These are phyloP conservation scores for Leonotis leonurus DNA, from an alignment of 257 asterid species.

Conservation along the genomic window DNA sequence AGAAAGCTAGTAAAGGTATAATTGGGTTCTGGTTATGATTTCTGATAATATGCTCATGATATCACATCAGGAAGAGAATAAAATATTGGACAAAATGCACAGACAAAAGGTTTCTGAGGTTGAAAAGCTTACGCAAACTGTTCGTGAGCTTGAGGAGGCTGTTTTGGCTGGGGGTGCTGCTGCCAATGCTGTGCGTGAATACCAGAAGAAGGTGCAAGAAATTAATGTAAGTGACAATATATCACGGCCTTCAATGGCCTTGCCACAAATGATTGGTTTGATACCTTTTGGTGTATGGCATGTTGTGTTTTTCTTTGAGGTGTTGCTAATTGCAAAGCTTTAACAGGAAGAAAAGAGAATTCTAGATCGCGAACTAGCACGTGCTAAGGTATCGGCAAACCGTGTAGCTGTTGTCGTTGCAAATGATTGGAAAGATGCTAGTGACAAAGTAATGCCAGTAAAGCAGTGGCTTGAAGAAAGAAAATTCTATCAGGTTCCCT, in stretches of 20 bases:
- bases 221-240: constrained; percentile 40
- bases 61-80: constrained; percentile 82
- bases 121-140: constrained; percentile 77
- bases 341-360: constrained; percentile 82
- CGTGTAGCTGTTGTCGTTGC: constrained; percentile 95
- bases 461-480: constrained; percentile 99
- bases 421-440: constrained; percentile 94
- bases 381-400: constrained; percentile 90
- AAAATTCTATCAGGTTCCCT: constrained; percentile 68
- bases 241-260: neutral
- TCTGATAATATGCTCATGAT: constrained; percentile 17
- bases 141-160: constrained; percentile 88
- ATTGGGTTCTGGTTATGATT: constrained; percentile 13
- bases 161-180: constrained; percentile 96
- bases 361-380: constrained; percentile 88
- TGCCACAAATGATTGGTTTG: neutral
- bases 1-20: neutral
- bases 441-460: constrained; percentile 96
- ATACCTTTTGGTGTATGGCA: too few species aligned
- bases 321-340: constrained; percentile 25
- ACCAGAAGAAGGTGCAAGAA: constrained; percentile 77
- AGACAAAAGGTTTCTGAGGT: constrained; percentile 87
- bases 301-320: constrained; percentile 13
- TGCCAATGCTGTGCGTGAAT: constrained; percentile 86
- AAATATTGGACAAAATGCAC: constrained; percentile 80